Evolutionary conservation across 805 yeast species (phyloP).

Genomic region (Metschnikowia aberdeeniae): DNA sequence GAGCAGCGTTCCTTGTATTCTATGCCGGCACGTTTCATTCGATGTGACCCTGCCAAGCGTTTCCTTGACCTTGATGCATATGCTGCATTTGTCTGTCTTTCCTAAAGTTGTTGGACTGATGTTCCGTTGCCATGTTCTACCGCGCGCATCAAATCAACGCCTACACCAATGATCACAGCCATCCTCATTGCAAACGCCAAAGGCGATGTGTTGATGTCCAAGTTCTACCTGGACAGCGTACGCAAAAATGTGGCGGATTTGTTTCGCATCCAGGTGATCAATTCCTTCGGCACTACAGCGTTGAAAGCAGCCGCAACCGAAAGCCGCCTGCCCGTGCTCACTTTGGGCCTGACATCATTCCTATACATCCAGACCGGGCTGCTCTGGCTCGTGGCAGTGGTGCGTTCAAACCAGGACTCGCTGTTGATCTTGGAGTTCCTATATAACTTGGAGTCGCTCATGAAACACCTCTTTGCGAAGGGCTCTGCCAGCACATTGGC

Average conservation of each 20-base stretch:
- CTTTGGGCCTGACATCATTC: slow-evolving; percentile 90
- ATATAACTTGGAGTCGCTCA: slow-evolving; percentile 52
- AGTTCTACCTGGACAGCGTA: slow-evolving; percentile 69
- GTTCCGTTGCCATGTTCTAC: too few relatives aligned
- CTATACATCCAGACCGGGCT: slow-evolving; percentile 61
- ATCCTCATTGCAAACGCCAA: slow-evolving; percentile 71
- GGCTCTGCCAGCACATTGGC: slow-evolving; percentile 16
- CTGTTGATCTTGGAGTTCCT: slow-evolving; percentile 75
- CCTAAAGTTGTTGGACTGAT: too few relatives aligned
- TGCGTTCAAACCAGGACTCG: slow-evolving; percentile 85
- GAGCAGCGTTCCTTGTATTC: too few relatives aligned
- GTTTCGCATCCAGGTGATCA: slow-evolving; percentile 87
- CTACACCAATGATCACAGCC: slow-evolving; percentile 66
- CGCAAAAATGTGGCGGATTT: slow-evolving; percentile 79
- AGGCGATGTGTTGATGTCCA: slow-evolving; percentile 81
- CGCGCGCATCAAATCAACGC: neutral
- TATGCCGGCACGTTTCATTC: too few relatives aligned
- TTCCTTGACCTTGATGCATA: too few relatives aligned
- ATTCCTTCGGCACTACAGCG: slow-evolving; percentile 36
- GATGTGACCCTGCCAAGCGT: too few relatives aligned
- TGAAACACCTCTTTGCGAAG: slow-evolving; percentile 32
- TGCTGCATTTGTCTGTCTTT: too few relatives aligned
- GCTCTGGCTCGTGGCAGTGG: slow-evolving; percentile 83
- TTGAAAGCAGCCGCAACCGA: slow-evolving; percentile 19
- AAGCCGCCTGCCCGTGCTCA: slow-evolving; percentile 47